Evolutionary conservation across 2,329 filamentous ascomycete species (phyloP), one percentile per base, ranked within the genome.

Genomic region (Penicillium sp.): DNA sequence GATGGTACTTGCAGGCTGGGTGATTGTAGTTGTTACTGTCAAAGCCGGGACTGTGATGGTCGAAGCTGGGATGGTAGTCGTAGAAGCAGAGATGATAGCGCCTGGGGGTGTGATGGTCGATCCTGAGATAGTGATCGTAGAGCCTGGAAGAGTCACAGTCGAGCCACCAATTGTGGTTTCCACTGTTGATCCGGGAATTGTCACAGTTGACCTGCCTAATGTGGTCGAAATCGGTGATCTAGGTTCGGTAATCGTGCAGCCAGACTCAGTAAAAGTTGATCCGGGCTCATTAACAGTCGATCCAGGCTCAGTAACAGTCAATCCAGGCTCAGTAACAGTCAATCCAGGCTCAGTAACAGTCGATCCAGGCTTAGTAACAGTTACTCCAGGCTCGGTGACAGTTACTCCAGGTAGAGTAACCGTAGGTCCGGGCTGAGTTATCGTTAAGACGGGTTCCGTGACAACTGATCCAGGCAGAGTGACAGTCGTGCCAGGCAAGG

Each of bases 31-130:
- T 5, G 53, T 60, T 14, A 57, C 22, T 7, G 45, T 60, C 25
- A 51, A 53, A 28, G 52, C 48, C 33, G 58, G 37, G 40, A 60
- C 7, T 37, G 52, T 58, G n/a, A 57, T 65, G 13, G 28, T 33
- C 7, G 57, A 56, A 35, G 53, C 57, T 35, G 59, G 48, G 42
- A 62, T 42, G n/a, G 60, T 54, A 33, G 33, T 49, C 4, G 6
- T 42, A 4, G 37, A 26, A 4, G 5, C 28, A 37, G n/a, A 22
- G 33, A 60, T 37, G 16, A 58, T 65, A 6, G 61, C 46, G 2
- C 59, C 59, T 14, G 35, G 28, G 8, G 19, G 16, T 25, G 46
- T 49, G 3, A 52, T 38, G 1, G 22, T 52, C 10, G 46, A 30
- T 19, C 46, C 46, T 30, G 46, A 16, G 25, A 46, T 25, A 4